Evolutionary conservation across 352 stramenopile genomes (phyloP).

Genomic region (Pythium brachiatum): DNA sequence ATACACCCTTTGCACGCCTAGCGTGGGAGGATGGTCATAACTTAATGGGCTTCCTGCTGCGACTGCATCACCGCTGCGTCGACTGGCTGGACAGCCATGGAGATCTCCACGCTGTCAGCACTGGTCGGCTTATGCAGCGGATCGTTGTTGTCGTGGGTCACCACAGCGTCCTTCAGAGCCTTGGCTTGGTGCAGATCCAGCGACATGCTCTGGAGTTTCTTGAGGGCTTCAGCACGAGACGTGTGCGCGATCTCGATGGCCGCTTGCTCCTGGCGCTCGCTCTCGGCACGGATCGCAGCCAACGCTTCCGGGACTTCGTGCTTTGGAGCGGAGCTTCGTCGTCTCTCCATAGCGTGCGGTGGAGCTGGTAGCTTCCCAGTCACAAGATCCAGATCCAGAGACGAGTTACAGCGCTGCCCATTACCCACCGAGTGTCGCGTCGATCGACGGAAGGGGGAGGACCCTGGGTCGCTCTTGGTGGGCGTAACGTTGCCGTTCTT

Average conservation of each 20-base stretch:
- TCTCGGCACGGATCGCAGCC: constrained; percentile 22
- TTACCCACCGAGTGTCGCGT: constrained; percentile 17
- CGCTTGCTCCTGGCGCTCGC: constrained; percentile 24
- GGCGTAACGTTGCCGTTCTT: constrained; percentile 12
- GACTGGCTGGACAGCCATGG: constrained; percentile 5
- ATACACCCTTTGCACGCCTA: neutral
- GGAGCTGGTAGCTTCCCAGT: neutral
- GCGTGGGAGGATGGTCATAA: too few species aligned
- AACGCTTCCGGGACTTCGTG: constrained; percentile 19
- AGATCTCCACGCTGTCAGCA: constrained; percentile 10
- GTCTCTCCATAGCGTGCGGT: constrained; percentile 9
- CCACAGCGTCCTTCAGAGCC: neutral
- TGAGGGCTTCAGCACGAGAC: constrained; percentile 37
- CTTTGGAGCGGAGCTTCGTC: constrained; percentile 26
- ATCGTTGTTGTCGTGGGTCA: neutral
- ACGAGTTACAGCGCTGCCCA: constrained; percentile 24
- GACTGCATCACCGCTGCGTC: neutral
- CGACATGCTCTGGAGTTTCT: constrained; percentile 35
- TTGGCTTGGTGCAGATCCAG: constrained; percentile 14
- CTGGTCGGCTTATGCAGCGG: constrained; percentile 7
- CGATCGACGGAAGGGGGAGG: constrained; percentile 15
- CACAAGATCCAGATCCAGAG: constrained; percentile 20
- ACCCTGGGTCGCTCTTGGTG: constrained; percentile 19
- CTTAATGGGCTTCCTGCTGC: constrained; percentile 16
- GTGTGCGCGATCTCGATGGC: constrained; percentile 20